phyloP scores from a whole-genome alignment of 1,284 basidiomycete genomes.

The Stereum hirsutum region DNA sequence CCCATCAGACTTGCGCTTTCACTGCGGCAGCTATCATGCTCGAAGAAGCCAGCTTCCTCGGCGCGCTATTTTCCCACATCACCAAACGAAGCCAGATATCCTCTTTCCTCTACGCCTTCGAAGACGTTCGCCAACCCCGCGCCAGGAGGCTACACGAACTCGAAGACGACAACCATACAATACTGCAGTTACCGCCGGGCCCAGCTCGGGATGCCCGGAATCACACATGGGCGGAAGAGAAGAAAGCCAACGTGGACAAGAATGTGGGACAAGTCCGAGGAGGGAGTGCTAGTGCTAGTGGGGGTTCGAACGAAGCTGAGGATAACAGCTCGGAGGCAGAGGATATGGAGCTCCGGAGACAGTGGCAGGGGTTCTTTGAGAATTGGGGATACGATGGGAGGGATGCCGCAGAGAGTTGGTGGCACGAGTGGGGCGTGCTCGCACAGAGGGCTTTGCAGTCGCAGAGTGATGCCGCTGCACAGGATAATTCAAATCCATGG shows the following conservation, averaged over 20 bases:
- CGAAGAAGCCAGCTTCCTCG: constrained; percentile 20
- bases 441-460: constrained; percentile 3
- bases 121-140: constrained; percentile 18
- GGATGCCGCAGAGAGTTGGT: constrained; percentile 11
- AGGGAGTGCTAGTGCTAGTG: constrained; percentile 11
- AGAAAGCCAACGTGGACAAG: too few relatives aligned
- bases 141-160: constrained; percentile 9
- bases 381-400: constrained; percentile 11
- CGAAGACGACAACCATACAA: constrained; percentile 11
- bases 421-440: constrained; percentile 6
- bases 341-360: constrained; percentile 10
- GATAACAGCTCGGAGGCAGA: background rate
- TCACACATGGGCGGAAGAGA: too few relatives aligned
- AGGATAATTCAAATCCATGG: too few relatives aligned
- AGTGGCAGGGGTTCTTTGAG: constrained; percentile 12
- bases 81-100: constrained; percentile 12
- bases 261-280: too few relatives aligned
- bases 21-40: constrained; percentile 18
- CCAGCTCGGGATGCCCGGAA: too few relatives aligned
- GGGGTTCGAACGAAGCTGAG: constrained; percentile 9
- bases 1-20: too few relatives aligned
- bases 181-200: too few relatives aligned
- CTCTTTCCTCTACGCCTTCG: constrained; percentile 16
- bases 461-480: too few relatives aligned
- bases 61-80: constrained; percentile 17